Evolutionary conservation across 192 early-diverging fungal genomes (phyloP).

Genomic region (Funneliformis geosporum): DNA sequence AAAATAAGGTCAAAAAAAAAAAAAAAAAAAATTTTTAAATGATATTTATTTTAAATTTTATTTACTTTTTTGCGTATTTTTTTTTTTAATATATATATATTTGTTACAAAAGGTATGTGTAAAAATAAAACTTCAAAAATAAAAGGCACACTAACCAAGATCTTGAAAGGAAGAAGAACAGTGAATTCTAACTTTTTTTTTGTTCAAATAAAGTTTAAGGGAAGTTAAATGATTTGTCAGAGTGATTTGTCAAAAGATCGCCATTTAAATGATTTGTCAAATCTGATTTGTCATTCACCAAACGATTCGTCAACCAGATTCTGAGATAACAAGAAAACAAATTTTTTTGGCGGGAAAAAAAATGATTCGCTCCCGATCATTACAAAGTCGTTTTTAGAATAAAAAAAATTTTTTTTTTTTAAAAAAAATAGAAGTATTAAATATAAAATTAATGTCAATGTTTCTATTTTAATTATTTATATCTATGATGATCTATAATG

Average conservation of each 20-base stretch:
- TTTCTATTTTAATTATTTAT: neutral
- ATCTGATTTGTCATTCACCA: neutral
- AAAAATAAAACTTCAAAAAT: neutral
- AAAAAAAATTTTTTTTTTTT: too few species aligned
- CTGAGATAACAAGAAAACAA: too few species aligned
- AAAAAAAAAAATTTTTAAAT: slow-evolving; percentile 14
- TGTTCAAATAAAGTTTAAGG: neutral
- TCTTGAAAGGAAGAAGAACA: neutral
- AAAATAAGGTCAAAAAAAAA: neutral
- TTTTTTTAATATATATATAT: neutral
- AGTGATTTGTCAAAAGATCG: neutral
- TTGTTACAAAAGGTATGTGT: neutral
- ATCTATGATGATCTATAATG: neutral
- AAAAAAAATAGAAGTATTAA: too few species aligned
- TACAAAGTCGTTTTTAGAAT: too few species aligned
- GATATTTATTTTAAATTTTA: slow-evolving; percentile 27
- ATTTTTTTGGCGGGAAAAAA: too few species aligned
- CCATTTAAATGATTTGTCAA: neutral
- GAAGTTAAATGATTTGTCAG: neutral
- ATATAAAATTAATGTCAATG: too few species aligned
- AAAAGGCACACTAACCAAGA: neutral
- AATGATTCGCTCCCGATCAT: too few species aligned
- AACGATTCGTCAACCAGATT: neutral
- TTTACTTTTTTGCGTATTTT: too few species aligned
- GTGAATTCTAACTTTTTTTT: neutral